Evolutionary conservation across 2,329 filamentous ascomycete genomes (phyloP), one percentile per base, ranked within the genome.

Genomic region (Phyllosticta citriasiana): DNA sequence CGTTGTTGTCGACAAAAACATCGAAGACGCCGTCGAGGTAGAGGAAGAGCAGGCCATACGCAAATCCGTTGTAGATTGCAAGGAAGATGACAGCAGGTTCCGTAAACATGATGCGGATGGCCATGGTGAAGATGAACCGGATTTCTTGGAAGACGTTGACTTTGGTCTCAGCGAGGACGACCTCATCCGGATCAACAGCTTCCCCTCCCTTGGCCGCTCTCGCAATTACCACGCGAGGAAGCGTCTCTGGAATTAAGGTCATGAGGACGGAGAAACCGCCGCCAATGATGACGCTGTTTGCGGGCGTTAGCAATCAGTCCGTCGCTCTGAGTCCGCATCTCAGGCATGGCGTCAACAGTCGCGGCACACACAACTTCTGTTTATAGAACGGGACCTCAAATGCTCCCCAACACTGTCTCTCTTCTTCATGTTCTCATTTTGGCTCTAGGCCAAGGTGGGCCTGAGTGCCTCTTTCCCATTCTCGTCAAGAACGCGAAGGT

Each of bases 1-100:
- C 80, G 72, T 96, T 87, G 4, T 91, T 80, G 2, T 74, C 72
- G 63, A 87, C 78, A 75, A 94, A 96, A 53, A 95, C 88, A 53
- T 83, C 0, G 88, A 87, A 67, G 94, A 95, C 1, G 89, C 88
- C 0, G 89, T 92, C 76, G 58, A 96, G 79, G 77, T 93, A 94
- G 24, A 93, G 84, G 69, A 94, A 96, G 0, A 96, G 82, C 0
- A 94, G 79, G 4, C 81, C 88, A 68, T 92, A 91, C 71, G 88
- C 57, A 9, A 59, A 62, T 6, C 57, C 67, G 73, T 76, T 77
- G 66, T 80, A 80, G 61, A 79, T 73, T 19, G 76, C 76, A 33
- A 80, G 69, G 2, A 79, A 67, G 10, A 80, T 67, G 0, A 80
- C 77, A 59, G 80, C 80, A 0, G 78, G 78, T 65, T 80, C 78